These are phyloP conservation scores for Talaromyces atroroseus DNA, from an alignment of 2,329 filamentous ascomycete species.

Conservation along the genomic window DNA sequence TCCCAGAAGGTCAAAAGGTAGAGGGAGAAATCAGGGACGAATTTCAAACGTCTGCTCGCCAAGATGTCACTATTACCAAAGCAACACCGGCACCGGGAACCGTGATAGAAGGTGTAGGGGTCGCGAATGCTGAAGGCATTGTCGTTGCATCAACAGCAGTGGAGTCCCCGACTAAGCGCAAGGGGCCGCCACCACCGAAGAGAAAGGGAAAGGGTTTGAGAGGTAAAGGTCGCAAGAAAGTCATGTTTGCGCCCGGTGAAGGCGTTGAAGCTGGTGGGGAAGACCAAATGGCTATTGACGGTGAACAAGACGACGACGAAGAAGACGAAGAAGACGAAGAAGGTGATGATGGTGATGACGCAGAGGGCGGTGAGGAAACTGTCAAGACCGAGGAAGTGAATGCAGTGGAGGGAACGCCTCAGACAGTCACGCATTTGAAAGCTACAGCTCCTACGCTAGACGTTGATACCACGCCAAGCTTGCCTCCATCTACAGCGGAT, in stretches of 20 bases:
- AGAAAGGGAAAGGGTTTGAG: conserved; percentile 70
- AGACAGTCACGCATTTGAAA: not conserved
- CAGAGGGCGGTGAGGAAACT: conserved; percentile 17
- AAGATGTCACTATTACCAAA: conserved; percentile 28
- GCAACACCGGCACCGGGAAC: conserved; percentile 50
- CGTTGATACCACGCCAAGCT: conserved; percentile 4
- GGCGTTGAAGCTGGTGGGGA: conserved; percentile 27
- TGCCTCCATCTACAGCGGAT: not conserved
- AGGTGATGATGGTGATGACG: conserved; percentile 33
- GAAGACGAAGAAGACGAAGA: conserved; percentile 47
- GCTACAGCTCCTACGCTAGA: conserved; percentile 2
- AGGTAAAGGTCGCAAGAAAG: conserved; percentile 69
- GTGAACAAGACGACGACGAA: conserved; percentile 40
- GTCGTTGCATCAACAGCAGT: conserved; percentile 48
- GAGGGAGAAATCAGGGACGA: conserved; percentile 72
- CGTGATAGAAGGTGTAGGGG: conserved; percentile 54
- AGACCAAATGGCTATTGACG: conserved; percentile 48
- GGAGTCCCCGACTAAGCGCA: conserved; percentile 52
- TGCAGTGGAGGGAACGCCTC: conserved; percentile 43
- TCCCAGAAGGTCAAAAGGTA: conserved; percentile 71
- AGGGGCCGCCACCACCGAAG: conserved; percentile 70
- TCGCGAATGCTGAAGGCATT: conserved; percentile 58
- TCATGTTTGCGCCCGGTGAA: conserved; percentile 49
- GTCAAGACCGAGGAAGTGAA: conserved; percentile 48
- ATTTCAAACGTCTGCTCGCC: conserved; percentile 43